These are phyloP conservation scores for Cercis canadensis DNA, from an alignment of 306 rosid genomes.

Conservation along the genomic window DNA sequence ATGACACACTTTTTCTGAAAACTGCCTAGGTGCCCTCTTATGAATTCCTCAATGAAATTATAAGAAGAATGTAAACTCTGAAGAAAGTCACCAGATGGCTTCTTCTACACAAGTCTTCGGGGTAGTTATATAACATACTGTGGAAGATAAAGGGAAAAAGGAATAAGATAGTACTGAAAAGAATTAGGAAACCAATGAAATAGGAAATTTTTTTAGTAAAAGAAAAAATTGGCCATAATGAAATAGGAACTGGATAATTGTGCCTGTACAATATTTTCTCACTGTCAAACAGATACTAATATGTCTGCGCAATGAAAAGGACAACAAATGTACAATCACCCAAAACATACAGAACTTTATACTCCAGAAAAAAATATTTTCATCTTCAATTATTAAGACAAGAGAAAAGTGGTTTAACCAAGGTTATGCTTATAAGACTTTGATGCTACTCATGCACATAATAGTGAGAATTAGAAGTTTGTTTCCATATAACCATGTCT, in stretches of 20 bases:
- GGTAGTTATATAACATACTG: no score
- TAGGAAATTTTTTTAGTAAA: neutral
- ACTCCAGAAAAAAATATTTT: slow-evolving; percentile 12
- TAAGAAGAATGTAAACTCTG: neutral
- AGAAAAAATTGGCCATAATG: no score
- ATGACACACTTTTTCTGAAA: neutral
- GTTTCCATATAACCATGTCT: slow-evolving; percentile 17
- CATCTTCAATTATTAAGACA: slow-evolving; percentile 5
- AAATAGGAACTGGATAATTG: slow-evolving; percentile 5
- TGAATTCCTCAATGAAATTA: neutral
- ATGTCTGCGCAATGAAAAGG: slow-evolving; percentile 12
- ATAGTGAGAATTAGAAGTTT: slow-evolving; percentile 19
- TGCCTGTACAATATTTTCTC: slow-evolving; percentile 17
- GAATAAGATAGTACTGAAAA: neutral
- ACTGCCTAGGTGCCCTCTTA: neutral
- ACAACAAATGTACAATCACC: slow-evolving; percentile 17
- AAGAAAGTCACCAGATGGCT: no score
- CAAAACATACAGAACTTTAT: slow-evolving; percentile 14
- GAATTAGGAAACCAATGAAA: neutral
- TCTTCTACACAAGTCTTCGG: no score
- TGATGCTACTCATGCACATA: slow-evolving; percentile 8
- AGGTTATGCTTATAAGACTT: neutral
- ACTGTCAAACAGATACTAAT: slow-evolving; percentile 4
- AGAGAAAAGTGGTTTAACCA: neutral
- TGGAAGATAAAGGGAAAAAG: neutral